Conservation (phyloP, 352 stramenopile genomes). For the Pythium graminicola region DNA sequence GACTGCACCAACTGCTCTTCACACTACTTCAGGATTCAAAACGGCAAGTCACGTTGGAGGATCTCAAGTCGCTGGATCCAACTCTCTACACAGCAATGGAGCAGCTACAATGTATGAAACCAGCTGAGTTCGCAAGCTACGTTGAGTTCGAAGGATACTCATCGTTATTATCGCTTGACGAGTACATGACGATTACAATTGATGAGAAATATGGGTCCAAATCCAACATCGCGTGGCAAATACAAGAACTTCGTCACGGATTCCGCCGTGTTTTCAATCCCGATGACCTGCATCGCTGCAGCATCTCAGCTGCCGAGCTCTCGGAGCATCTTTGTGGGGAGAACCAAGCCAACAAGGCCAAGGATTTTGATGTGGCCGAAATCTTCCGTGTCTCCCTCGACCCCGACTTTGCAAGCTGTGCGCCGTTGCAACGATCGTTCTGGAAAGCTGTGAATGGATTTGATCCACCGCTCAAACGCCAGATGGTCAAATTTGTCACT, state of each 20-base stretch:
- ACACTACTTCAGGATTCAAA: constrained; percentile 32
- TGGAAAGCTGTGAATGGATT: constrained; percentile 53
- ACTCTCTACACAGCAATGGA: constrained; percentile 36
- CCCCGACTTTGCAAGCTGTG: constrained; percentile 44
- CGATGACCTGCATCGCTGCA: constrained; percentile 6
- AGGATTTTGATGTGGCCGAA: constrained; percentile 38
- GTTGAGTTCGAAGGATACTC: constrained; percentile 48
- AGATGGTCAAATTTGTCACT: constrained; percentile 71
- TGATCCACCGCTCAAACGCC: constrained; percentile 43
- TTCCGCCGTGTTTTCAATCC: constrained; percentile 38
- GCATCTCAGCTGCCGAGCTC: constrained; percentile 27
- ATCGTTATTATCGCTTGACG: constrained; percentile 30
- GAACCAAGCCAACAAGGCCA: neutral
- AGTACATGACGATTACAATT: constrained; percentile 41
- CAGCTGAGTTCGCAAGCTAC: constrained; percentile 41
- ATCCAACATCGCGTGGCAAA: constrained; percentile 46
- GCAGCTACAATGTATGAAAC: constrained; percentile 43
- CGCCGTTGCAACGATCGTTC: constrained; percentile 35
- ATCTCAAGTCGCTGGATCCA: constrained; percentile 39
- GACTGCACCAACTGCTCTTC: constrained; percentile 47
- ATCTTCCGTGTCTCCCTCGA: constrained; percentile 55
- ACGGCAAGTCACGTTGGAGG: constrained; percentile 34
- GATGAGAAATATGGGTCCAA: constrained; percentile 40
- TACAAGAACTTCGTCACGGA: constrained; percentile 34
- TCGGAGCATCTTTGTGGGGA: constrained; percentile 29